phyloP scores from a whole-genome alignment of 129 eudicot species.

The Sambucus nigra region DNA sequence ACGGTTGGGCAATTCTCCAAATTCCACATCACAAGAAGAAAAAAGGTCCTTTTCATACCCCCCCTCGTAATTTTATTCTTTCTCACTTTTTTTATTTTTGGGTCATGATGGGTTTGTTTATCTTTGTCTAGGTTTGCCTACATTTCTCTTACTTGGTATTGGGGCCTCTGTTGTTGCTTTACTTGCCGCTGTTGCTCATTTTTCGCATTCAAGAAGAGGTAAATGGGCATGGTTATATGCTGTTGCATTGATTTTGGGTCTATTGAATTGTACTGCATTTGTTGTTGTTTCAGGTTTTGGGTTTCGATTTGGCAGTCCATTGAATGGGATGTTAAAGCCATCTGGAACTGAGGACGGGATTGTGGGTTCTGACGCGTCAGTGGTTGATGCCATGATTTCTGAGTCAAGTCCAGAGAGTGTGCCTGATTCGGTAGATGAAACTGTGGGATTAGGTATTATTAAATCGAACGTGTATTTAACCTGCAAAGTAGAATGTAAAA shows the following conservation, averaged over 20 bases:
- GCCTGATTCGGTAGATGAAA: constrained; percentile 19
- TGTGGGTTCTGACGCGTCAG: constrained; percentile 23
- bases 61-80: background rate
- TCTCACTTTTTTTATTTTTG: background rate
- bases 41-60: constrained; percentile 13
- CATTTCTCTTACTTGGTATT: constrained; percentile 44
- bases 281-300: constrained; percentile 36
- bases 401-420: constrained; percentile 28
- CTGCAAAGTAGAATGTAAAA: too few species aligned
- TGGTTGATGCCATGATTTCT: constrained; percentile 23
- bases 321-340: constrained; percentile 14
- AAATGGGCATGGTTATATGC: background rate
- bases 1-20: constrained; percentile 72
- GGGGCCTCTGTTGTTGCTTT: constrained; percentile 64
- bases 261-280: constrained; percentile 1
- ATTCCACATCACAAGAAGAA: constrained; percentile 21
- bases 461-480: background rate
- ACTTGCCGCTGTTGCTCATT: constrained; percentile 43
- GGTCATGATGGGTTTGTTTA: background rate
- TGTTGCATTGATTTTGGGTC: background rate
- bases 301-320: constrained; percentile 35
- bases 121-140: constrained; percentile 43
- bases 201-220: constrained; percentile 45
- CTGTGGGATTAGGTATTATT: constrained; percentile 35
- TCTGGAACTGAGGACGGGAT: constrained; percentile 5